Conservation (phyloP, 148 eudicot species). For the Bassia scoparia region DNA sequence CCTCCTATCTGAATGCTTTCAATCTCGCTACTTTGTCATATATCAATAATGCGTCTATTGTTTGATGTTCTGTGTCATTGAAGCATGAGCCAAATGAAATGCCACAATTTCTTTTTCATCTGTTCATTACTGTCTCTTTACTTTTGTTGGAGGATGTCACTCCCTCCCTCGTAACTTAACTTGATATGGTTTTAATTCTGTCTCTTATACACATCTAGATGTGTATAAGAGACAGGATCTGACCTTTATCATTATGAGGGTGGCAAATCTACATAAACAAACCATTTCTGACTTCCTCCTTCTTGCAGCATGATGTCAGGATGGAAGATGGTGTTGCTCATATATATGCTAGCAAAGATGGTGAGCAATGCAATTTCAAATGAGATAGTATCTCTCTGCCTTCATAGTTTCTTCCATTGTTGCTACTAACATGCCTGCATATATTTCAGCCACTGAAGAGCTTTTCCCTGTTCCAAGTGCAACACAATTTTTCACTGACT, state of each 20-base stretch:
- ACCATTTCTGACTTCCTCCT: constrained; percentile 27
- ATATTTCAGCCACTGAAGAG: constrained; percentile 45
- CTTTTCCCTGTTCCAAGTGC: constrained; percentile 71
- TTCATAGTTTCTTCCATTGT: background rate
- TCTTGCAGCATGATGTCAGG: constrained; percentile 53
- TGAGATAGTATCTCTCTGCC: background rate
- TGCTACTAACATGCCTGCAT: background rate
- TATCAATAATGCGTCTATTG: background rate
- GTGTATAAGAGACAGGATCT: too few species aligned
- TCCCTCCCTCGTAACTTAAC: background rate
- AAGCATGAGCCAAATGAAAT: background rate
- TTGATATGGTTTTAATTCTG: constrained; percentile 12
- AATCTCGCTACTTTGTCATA: background rate
- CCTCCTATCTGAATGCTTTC: background rate
- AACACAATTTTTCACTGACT: constrained; percentile 65
- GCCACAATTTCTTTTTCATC: background rate
- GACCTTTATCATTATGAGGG: background rate
- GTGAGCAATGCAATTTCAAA: constrained; percentile 31
- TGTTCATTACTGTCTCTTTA: constrained; percentile 6
- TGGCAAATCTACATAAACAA: background rate
- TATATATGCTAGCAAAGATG: constrained; percentile 61
- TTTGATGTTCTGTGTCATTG: background rate
- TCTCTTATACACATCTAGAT: too few species aligned
- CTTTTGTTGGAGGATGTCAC: background rate
- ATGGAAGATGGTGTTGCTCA: constrained; percentile 76